Percentiles rank a stretch among this genome's conserved stretches.
These are phyloP conservation scores for Sarcocystis neurona DNA, from an alignment of 169 alveolate genomes.

Conservation along the genomic window DNA sequence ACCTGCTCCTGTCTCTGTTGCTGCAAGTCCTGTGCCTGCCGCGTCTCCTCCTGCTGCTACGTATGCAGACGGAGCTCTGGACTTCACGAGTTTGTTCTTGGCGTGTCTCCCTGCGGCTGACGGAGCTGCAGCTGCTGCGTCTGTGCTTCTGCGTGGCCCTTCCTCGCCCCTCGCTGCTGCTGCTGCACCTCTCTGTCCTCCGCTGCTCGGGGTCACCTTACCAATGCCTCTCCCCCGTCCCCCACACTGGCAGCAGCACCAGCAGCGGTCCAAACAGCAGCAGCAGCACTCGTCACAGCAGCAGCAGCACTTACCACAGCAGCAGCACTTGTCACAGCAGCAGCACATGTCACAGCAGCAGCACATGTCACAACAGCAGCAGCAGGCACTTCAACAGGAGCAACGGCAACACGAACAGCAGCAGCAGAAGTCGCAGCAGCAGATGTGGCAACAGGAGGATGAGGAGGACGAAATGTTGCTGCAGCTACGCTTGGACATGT, in stretches of 20 bases:
- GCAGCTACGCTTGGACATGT: neutral
- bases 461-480: too few relatives aligned
- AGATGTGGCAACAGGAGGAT: too few relatives aligned
- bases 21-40: neutral
- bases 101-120: neutral
- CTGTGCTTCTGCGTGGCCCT: neutral
- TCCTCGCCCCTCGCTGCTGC: neutral
- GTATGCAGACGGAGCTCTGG: neutral
- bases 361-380: too few relatives aligned
- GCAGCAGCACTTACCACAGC: neutral
- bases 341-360: too few relatives aligned
- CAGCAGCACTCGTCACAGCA: neutral
- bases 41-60: neutral
- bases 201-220: neutral
- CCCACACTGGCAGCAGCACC: neutral
- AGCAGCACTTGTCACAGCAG: neutral
- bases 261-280: neutral
- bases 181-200: neutral
- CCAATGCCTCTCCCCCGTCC: neutral
- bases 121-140: neutral
- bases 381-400: too few relatives aligned
- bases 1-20: too few relatives aligned
- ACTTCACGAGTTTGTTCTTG: neutral
- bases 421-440: too few relatives aligned
- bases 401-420: too few relatives aligned